Evolutionary conservation across 164 flowering plant species (phyloP).

Genomic region (Berberis vulgaris): DNA sequence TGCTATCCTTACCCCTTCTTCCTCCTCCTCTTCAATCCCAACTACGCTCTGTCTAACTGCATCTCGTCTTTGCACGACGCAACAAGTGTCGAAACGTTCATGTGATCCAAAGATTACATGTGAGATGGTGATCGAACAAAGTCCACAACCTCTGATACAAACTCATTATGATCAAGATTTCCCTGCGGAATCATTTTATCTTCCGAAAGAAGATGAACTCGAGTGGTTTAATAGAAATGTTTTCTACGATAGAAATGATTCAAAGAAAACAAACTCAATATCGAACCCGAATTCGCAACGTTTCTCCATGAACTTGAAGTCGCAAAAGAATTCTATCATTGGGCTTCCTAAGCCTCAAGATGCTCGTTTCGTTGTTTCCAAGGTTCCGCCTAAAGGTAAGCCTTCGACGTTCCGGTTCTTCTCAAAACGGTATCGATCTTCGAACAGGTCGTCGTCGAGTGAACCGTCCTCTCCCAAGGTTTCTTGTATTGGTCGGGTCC

Average conservation of each 20-base stretch:
- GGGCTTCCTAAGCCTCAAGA: conserved; percentile 61
- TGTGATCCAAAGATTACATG: background rate
- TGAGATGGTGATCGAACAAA: background rate
- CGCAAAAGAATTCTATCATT: conserved; percentile 40
- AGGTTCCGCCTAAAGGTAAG: conserved; percentile 19
- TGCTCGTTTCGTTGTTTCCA: conserved; percentile 20
- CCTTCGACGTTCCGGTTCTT: conserved; percentile 26
- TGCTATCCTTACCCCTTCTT: no score
- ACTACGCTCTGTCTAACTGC: no score
- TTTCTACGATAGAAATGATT: conserved; percentile 53
- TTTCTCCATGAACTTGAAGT: conserved; percentile 27
- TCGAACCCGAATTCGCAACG: conserved; percentile 42
- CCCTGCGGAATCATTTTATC: conserved; percentile 77
- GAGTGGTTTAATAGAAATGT: conserved; percentile 78
- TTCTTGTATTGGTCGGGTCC: conserved; percentile 73
- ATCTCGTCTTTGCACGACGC: no score
- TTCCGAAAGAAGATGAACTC: conserved; percentile 58
- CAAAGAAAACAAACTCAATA: conserved; percentile 29
- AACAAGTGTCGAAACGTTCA: no score
- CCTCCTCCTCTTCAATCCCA: no score
- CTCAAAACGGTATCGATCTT: conserved; percentile 37
- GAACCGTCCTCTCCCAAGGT: conserved; percentile 86
- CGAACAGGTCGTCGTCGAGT: conserved; percentile 18
- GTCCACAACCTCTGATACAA: no score
- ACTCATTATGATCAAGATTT: conserved; percentile 19